Evolutionary conservation across 1,139 yeast genomes (phyloP).

Genomic region (Insectozyma bohioensis): DNA sequence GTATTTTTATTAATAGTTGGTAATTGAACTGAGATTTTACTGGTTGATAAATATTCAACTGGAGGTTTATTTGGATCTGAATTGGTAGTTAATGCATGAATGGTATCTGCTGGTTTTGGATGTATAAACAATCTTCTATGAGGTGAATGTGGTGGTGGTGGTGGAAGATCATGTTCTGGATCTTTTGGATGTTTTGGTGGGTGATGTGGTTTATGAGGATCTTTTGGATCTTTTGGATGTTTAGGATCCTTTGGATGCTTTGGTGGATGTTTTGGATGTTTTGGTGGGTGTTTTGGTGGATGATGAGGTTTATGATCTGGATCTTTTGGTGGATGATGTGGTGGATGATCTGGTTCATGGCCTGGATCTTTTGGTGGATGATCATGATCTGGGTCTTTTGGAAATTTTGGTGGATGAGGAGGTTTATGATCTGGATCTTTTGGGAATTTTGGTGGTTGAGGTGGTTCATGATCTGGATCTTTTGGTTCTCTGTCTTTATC

Average conservation of each 20-base stretch:
- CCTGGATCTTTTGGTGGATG: constrained; percentile 4
- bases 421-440: neutral
- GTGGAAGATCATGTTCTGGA: constrained; percentile 5
- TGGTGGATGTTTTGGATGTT: constrained; percentile 6
- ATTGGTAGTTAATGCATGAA: constrained; percentile 31
- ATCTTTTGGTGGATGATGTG: constrained; percentile 1
- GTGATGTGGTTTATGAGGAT: constrained; percentile 4
- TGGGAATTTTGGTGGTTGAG: neutral
- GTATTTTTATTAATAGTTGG: constrained; percentile 50
- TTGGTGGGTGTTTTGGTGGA: constrained; percentile 7
- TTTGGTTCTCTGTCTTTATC: constrained; percentile 1
- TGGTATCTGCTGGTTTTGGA: constrained; percentile 30
- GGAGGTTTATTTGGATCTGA: constrained; percentile 26
- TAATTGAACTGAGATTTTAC: constrained; percentile 32
- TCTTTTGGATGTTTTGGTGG: constrained; percentile 5
- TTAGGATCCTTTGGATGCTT: constrained; percentile 8
- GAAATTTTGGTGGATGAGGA: no score
- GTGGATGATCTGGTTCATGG: constrained; percentile 4
- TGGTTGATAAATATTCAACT: constrained; percentile 42
- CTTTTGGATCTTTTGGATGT: constrained; percentile 6
- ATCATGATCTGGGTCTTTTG: constrained; percentile 5
- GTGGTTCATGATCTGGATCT: neutral
- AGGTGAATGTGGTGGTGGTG: constrained; percentile 7
- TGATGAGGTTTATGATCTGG: constrained; percentile 5
- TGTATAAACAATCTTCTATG: constrained; percentile 20